Evolutionary conservation across 495 filamentous ascomycete genomes (phyloP), one percentile per base, ranked within the genome.

Genomic region (Tuber melanosporum): DNA sequence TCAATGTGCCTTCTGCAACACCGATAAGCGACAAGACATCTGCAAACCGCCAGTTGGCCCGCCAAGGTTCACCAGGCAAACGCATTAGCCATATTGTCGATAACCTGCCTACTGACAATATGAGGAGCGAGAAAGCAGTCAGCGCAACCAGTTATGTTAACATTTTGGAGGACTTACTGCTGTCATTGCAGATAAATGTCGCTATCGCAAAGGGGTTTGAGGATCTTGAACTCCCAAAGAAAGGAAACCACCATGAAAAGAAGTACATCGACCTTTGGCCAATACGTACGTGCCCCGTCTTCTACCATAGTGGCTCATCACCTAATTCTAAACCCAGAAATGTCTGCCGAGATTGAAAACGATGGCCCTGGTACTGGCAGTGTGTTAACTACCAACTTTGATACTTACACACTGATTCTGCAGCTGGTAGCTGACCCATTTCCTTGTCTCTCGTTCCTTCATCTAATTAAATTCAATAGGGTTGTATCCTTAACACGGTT

Each of bases 241-340:
- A 86, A 6, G 85, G 89, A 70, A 88, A 86, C 10, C 81, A 82
- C 43, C 88, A 91, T 71, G 85, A 84, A 4, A 95, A 95, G 83
- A 92, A 91, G 79, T 95, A 90, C 78, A 94, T 97, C 73, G 93
- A 97, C 79, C 86, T 97, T 15, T 97, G 93, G 93, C 93, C 93
- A 0, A 94, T 96, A 76, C 93, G 91, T 82, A 90, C 89, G 89
- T 80, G n/a, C 36, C n/a, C 5, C n/a, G 17, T n/a, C 17, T 10
- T 42, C 22, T 39, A n/a, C 5, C 36, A 42, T 49, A 42, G 47
- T 44, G 2, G 49, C 22, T 22, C n/a, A 10, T 3, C 41, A 44
- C 17, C 75, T 81, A 70, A 81, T 43, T 17, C 20, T 14, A 26
- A 26, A 57, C 22, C 41, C 43, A 83, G 82, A 90, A 75, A 90